phyloP scores from a whole-genome alignment of 2,329 filamentous ascomycete genomes.

The Epichloe hybrida region DNA sequence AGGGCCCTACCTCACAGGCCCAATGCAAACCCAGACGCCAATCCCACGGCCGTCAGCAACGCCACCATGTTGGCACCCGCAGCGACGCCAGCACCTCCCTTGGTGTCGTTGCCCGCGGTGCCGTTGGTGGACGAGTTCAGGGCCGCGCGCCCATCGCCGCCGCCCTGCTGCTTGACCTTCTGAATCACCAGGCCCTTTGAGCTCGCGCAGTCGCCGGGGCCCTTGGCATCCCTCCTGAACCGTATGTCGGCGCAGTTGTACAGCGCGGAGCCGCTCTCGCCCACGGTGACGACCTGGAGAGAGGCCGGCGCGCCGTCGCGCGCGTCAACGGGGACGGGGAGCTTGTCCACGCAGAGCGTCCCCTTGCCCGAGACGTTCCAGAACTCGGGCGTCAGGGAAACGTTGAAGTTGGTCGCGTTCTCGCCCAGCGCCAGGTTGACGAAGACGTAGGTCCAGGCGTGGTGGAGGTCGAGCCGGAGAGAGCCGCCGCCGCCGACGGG shows the following conservation, averaged over 20 bases:
- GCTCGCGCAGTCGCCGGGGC: slow-evolving; percentile 22
- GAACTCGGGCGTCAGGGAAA: slow-evolving; percentile 48
- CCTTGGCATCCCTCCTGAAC: slow-evolving; percentile 40
- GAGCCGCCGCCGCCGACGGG: slow-evolving; percentile 34
- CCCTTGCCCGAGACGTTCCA: slow-evolving; percentile 47
- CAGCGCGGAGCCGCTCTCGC: slow-evolving; percentile 42
- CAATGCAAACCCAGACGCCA: slow-evolving; percentile 25
- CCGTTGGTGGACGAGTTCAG: neutral
- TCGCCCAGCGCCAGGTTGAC: slow-evolving; percentile 38
- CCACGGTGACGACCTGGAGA: slow-evolving; percentile 56
- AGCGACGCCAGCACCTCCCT: slow-evolving; percentile 11
- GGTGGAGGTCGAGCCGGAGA: slow-evolving; percentile 35
- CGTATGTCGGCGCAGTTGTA: slow-evolving; percentile 69
- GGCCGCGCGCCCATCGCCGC: slow-evolving; percentile 4
- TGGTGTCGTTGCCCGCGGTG: neutral
- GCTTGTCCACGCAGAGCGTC: slow-evolving; percentile 49
- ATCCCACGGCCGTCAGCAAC: slow-evolving; percentile 22
- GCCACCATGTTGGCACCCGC: slow-evolving; percentile 14
- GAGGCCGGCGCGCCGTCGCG: slow-evolving; percentile 49
- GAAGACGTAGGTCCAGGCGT: slow-evolving; percentile 38
- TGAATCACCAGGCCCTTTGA: slow-evolving; percentile 29
- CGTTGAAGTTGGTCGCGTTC: slow-evolving; percentile 51
- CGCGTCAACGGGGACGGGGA: slow-evolving; percentile 41
- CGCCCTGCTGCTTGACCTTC: slow-evolving; percentile 18
- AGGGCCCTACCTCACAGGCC: slow-evolving; percentile 15